A percentile compares a stretch with the other conserved stretches of the same genome.
These are phyloP conservation scores for Pezicula radicicola DNA, from an alignment of 2,329 filamentous ascomycete genomes.

Conservation along the genomic window DNA sequence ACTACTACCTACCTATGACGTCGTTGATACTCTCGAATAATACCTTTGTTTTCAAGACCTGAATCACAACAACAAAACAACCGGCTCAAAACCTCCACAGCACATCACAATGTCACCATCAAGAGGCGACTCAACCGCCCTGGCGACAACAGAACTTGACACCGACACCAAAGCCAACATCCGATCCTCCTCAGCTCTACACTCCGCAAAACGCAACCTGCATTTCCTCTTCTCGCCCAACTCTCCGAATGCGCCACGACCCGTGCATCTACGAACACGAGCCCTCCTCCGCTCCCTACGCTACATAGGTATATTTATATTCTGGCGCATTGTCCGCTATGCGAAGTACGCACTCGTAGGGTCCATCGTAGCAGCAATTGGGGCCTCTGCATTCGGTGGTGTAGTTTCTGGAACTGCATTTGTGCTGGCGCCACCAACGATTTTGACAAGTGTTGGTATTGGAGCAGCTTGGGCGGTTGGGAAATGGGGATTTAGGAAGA, in stretches of 20 bases:
- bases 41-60: no score
- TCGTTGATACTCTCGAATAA: no score
- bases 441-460: slow-evolving; percentile 22
- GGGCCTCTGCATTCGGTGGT: slow-evolving; percentile 25
- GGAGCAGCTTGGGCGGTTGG: slow-evolving; percentile 24
- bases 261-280: slow-evolving; percentile 25
- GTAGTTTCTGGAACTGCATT: slow-evolving; percentile 24
- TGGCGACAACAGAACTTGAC: neutral
- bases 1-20: no score
- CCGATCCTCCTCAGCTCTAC: slow-evolving; percentile 23
- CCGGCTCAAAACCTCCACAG: no score
- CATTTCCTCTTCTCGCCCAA: slow-evolving; percentile 25
- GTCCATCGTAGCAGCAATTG: slow-evolving; percentile 22
- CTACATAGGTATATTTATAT: slow-evolving; percentile 25
- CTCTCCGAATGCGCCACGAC: slow-evolving; percentile 17
- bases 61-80: no score
- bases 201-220: slow-evolving; percentile 22
- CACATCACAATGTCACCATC: neutral
- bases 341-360: slow-evolving; percentile 29
- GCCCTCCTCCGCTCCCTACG: slow-evolving; percentile 26
- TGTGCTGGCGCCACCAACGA: slow-evolving; percentile 25
- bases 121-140: neutral
- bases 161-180: slow-evolving; percentile 24
- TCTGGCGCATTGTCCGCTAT: slow-evolving; percentile 29
- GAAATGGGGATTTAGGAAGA: slow-evolving; percentile 29